Base-by-base conservation (phyloP, 139 green algal species). In the Zygnema cylindricum region DNA sequence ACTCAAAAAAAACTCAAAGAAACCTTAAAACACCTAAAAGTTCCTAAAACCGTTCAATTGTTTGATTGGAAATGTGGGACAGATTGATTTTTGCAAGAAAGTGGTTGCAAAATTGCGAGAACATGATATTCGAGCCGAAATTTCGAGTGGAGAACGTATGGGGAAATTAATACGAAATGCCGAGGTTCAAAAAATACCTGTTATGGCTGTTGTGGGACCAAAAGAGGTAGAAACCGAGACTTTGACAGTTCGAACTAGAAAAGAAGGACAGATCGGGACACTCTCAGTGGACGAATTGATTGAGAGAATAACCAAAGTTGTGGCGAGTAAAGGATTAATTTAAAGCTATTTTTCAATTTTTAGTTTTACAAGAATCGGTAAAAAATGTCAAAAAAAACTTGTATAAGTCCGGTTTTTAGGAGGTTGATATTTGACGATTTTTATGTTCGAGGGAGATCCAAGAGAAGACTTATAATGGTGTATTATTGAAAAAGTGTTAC, bases 61-160 rank as follows among this genome's bases (percentile, higher is more conserved):
- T n/a, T n/a, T n/a, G n/a, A n/a, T n/a, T n/a, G n/a, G n/a, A n/a
- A n/a, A n/a, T n/a, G n/a, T n/a, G n/a, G 36, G 3, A 16, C 69
- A 88, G 76, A 32, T 86, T 43, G 91, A 91, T 0, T 98, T 97
- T 75, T 94, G 93, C 0, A 21, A 95, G 0, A 69, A 94, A n/a
- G 93, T 98, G 43, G 94, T 90, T 0, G 91, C 77, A 0, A 7
- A 91, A 69, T 93, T 99, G 91, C 84, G 87, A 39, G 76, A 41
- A 42, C 41, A 43, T 22, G 89, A 81, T 38, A 76, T 93, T 23
- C 91, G 91, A 36, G 89, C 85, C 7, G 85, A 93, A 43, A 71
- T 94, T 69, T 55, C 32, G 16, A 40, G 40, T 0, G 85, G 87
- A 1, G 91, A 94, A 76, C 75, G 91, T 25, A 78, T 94, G 36